These are phyloP conservation scores for Clathrospora elynae DNA, from an alignment of 2,329 filamentous ascomycete genomes.

Conservation along the genomic window DNA sequence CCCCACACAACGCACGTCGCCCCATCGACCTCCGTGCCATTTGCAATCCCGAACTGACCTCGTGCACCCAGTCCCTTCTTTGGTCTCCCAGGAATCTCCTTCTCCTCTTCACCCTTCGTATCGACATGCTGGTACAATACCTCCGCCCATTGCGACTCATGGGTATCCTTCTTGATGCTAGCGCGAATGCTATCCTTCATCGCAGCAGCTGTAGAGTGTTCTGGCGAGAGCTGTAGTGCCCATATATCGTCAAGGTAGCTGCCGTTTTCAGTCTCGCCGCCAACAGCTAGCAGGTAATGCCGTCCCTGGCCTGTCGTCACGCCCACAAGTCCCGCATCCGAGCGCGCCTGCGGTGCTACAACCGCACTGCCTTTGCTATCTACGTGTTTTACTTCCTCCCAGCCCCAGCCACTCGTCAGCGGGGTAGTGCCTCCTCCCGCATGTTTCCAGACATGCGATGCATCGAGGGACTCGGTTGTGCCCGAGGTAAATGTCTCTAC, in stretches of 20 bases:
- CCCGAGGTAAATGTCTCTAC: constrained; percentile 27
- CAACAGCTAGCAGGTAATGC: constrained; percentile 58
- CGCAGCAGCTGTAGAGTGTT: constrained; percentile 53
- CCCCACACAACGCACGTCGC: constrained; percentile 60
- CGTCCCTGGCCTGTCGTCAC: constrained; percentile 60
- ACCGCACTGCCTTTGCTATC: constrained; percentile 14
- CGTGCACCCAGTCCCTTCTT: constrained; percentile 51
- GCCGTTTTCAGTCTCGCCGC: constrained; percentile 49
- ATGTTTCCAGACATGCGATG: constrained; percentile 43
- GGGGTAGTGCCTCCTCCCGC: constrained; percentile 45
- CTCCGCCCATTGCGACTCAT: constrained; percentile 58
- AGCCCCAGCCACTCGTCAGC: constrained; percentile 41
- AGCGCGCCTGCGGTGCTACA: constrained; percentile 49
- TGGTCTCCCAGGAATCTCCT: constrained; percentile 46
- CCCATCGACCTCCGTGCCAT: constrained; percentile 53
- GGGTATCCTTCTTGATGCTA: constrained; percentile 54
- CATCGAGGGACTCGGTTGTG: constrained; percentile 41
- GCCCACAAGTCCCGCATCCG: constrained; percentile 52
- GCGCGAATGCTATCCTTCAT: constrained; percentile 58
- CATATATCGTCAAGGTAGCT: constrained; percentile 54
- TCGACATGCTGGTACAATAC: constrained; percentile 55
- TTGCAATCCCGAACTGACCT: constrained; percentile 46
- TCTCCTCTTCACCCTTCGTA: constrained; percentile 52
- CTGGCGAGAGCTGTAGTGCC: constrained; percentile 59
- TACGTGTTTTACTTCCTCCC: constrained; percentile 35